Evolutionary conservation across 768 basidiomycete genomes (phyloP).

Genomic region (Trametes villosa): DNA sequence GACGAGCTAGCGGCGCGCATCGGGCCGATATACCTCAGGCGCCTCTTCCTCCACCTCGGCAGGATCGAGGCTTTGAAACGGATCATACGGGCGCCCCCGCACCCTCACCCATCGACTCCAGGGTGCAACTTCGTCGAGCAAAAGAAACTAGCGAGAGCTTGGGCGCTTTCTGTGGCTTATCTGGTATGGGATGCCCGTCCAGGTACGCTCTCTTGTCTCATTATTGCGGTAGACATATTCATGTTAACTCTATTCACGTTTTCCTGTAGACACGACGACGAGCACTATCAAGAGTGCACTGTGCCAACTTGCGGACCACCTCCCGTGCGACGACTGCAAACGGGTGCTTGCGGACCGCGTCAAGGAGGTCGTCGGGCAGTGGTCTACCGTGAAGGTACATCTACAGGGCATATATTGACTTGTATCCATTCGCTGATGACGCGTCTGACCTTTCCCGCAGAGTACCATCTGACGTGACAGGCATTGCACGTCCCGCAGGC

Average conservation of each 20-base stretch:
- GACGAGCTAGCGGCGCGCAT: slow-evolving; percentile 72
- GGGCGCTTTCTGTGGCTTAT: slow-evolving; percentile 80
- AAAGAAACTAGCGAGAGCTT: slow-evolving; percentile 75
- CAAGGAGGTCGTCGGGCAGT: slow-evolving; percentile 69
- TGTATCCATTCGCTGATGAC: too few relatives aligned
- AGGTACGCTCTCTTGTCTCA: too few relatives aligned
- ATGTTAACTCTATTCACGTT: too few relatives aligned
- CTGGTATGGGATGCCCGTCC: slow-evolving; percentile 82
- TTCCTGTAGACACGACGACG: too few relatives aligned
- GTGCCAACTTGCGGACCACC: slow-evolving; percentile 69
- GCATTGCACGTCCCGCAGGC: too few relatives aligned
- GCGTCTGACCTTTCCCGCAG: too few relatives aligned
- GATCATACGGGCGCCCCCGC: slow-evolving; percentile 70
- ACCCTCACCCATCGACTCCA: slow-evolving; percentile 67
- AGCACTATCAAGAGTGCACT: too few relatives aligned
- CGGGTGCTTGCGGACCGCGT: slow-evolving; percentile 65
- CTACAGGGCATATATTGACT: too few relatives aligned
- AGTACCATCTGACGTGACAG: too few relatives aligned
- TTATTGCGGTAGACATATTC: too few relatives aligned
- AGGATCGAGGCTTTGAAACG: slow-evolving; percentile 79
- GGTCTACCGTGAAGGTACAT: slow-evolving; percentile 80
- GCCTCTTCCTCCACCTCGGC: slow-evolving; percentile 79
- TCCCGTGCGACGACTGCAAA: slow-evolving; percentile 72
- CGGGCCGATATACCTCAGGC: slow-evolving; percentile 75
- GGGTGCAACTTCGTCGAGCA: slow-evolving; percentile 72